phyloP scores from a whole-genome alignment of 1,284 basidiomycete species.

The Pseudozyma hubeiensis region DNA sequence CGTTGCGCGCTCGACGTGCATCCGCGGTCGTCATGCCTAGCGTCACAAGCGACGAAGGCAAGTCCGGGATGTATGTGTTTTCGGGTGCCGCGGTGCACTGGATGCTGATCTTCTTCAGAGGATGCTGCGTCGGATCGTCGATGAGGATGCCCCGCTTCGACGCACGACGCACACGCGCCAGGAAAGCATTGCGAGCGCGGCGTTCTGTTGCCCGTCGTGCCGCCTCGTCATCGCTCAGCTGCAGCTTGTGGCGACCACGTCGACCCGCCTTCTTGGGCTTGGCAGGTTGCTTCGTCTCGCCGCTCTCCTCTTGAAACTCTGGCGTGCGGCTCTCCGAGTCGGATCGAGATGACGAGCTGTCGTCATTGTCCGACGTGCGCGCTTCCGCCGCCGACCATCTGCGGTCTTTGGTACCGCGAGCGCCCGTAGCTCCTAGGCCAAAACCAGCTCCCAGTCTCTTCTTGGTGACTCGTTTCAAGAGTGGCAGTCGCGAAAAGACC shows the following conservation, averaged over 20 bases:
- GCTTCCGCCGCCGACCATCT: conserved; percentile 28
- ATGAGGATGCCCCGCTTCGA: conserved; percentile 49
- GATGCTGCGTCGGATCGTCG: conserved; percentile 45
- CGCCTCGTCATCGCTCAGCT: conserved; percentile 34
- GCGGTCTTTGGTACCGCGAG: conserved; percentile 36
- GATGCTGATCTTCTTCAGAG: conserved; percentile 46
- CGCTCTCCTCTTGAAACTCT: conserved; percentile 33
- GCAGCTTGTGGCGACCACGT: conserved; percentile 36
- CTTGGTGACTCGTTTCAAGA: conserved; percentile 10
- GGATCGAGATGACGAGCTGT: conserved; percentile 11
- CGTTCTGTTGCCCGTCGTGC: conserved; percentile 29
- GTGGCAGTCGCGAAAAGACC: conserved; percentile 9
- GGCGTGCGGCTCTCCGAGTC: conserved; percentile 22
- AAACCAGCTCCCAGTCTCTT: conserved; percentile 7
- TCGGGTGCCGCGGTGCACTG: conserved; percentile 42
- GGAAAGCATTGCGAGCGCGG: conserved; percentile 45
- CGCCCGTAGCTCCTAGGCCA: conserved; percentile 7
- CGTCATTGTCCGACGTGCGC: conserved; percentile 20
- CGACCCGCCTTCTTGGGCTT: conserved; percentile 19
- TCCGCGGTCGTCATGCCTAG: conserved; percentile 52
- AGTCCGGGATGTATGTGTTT: conserved; percentile 52
- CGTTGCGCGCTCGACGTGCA: conserved; percentile 52
- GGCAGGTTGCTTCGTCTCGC: conserved; percentile 19
- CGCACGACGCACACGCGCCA: conserved; percentile 48
- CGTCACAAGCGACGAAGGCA: conserved; percentile 49